Conservation (phyloP, 257 asterid genomes). For the Solanum medicagineum region DNA sequence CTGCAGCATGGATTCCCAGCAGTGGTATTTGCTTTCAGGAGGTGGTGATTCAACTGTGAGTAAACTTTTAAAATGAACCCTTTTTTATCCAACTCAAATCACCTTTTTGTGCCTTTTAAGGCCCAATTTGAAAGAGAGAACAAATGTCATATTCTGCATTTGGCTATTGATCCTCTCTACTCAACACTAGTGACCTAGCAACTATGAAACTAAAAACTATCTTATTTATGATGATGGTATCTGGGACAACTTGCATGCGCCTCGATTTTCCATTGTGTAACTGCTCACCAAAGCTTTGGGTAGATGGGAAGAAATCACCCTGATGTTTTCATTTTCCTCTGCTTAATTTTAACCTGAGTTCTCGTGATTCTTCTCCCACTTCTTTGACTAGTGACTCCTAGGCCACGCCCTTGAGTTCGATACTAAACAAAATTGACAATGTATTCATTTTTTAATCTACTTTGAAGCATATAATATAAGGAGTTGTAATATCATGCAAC, state of each 20-base stretch:
- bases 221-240: not conserved
- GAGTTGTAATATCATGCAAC: not conserved
- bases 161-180: not conserved
- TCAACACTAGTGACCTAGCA: not conserved
- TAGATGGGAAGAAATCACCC: not conserved
- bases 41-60: slow-evolving; percentile 99
- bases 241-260: not conserved
- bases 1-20: slow-evolving; percentile 28
- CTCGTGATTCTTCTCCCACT: not conserved
- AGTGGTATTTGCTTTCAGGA: slow-evolving; percentile 66
- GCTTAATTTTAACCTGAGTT: not conserved
- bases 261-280: not conserved
- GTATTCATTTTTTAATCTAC: not conserved
- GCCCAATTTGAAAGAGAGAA: not conserved
- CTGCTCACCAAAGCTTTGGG: not conserved
- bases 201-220: not conserved
- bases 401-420: not conserved
- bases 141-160: not conserved
- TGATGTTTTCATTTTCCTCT: not conserved
- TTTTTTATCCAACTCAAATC: not conserved
- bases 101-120: not conserved
- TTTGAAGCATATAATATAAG: not conserved
- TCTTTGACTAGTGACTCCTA: not conserved
- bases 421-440: not conserved
- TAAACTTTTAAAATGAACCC: not conserved